A percentile compares a stretch with the other conserved stretches of the same genome.
phyloP scores from a whole-genome alignment of 768 basidiomycete species.

The Cyclocybe aegerita region DNA sequence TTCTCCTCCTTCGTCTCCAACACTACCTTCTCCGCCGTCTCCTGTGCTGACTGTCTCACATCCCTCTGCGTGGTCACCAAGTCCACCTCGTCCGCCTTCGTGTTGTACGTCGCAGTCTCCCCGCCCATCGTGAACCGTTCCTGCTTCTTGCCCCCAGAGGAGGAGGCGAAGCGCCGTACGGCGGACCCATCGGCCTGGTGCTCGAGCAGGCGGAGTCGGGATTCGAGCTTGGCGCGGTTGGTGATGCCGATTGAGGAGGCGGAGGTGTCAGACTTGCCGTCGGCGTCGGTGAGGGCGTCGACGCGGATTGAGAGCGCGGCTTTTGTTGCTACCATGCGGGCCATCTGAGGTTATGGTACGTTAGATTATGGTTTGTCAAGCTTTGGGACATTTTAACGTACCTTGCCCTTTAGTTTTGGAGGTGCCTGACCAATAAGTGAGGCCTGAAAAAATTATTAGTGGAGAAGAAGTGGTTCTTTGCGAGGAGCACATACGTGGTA shows the following conservation, averaged over 20 bases:
- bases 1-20: conserved; percentile 89
- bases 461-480: background rate
- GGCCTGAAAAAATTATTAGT: conserved; percentile 48
- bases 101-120: conserved; percentile 82
- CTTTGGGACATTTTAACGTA: conserved; percentile 23
- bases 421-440: conserved; percentile 97
- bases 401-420: conserved; percentile 97
- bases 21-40: conserved; percentile 71
- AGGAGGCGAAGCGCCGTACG: conserved; percentile 62
- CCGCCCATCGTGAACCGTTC: conserved; percentile 80
- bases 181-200: conserved; percentile 73
- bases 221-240: conserved; percentile 94
- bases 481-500: conserved; percentile 73
- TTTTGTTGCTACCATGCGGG: conserved; percentile 99
- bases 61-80: conserved; percentile 84
- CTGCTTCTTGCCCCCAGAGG: conserved; percentile 56
- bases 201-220: conserved; percentile 87
- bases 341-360: conserved; percentile 64
- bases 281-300: conserved; percentile 91
- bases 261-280: conserved; percentile 80
- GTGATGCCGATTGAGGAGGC: conserved; percentile 90
- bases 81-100: conserved; percentile 78
- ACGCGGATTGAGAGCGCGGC: conserved; percentile 96
- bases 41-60: conserved; percentile 49
- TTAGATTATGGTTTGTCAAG: conserved; percentile 1